Base-by-base conservation (phyloP, 192 early-diverging fungal species). In the Geosiphon pyriformis region DNA sequence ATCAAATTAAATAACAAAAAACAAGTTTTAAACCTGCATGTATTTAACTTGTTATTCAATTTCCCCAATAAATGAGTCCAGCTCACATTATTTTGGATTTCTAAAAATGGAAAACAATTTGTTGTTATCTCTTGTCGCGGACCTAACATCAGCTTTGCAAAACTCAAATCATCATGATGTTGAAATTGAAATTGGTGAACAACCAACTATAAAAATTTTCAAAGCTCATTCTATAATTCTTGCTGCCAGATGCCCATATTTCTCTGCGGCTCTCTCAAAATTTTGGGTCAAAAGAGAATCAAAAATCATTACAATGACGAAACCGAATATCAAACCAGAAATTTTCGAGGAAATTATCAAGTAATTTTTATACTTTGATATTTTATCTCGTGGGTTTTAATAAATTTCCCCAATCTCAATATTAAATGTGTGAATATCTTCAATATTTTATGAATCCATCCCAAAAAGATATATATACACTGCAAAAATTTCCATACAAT, bases 191-290 rank as follows among this genome's bases (percentile, higher is more conserved):
- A 32, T 59, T 32, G 57, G 57, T 2, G 25, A 59, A 2, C 29
- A 59, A 6, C 57, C 30, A 34, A 59, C 17, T 11, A 59, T 59
- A 8, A n/a, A 61, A 61, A 48, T 23, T 2, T 61, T 61, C 33
- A 47, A 61, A 20, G 60, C 60, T 15, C 60, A 61, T 29, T 61
- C 60, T 3, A n/a, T 61, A 11, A 61, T 61, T 25, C 23, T 61
- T 2, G 23, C 29, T 15, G 42, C 60, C 4, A 35, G 60, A 25
- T 61, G 34, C 7, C 2, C 60, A 18, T 61, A 61, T 61, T 61
- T 61, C 35, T 22, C 4, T 6, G 23, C 22, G 3, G 60, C 60
- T 29, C 46, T 61, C 17, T 61, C 60, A 17, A 20, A 32, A 8
- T 26, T 46, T 23, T 61, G 60, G 60, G 46, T 32, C 2, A 61